Evolutionary conservation across 169 alveolate genomes (phyloP).

Genomic region (Plasmodium fragile): DNA sequence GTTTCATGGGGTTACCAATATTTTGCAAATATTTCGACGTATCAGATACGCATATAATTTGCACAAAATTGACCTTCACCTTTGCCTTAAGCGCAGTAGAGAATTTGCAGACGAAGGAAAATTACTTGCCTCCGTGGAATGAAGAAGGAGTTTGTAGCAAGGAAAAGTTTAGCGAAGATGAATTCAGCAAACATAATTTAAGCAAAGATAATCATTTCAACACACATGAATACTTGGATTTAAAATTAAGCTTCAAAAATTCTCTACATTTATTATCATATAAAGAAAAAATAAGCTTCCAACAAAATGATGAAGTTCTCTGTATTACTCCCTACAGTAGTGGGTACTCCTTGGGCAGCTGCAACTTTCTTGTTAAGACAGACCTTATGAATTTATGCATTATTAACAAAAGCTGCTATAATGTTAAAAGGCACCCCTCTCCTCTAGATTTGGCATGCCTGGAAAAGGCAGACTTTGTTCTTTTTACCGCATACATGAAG

Average conservation of each 20-base stretch:
- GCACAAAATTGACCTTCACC: constrained; percentile 42
- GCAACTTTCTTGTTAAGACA: constrained; percentile 27
- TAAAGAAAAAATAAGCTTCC: constrained; percentile 56
- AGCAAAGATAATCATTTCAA: not conserved
- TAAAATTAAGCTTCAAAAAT: constrained; percentile 28
- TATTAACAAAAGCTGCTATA: constrained; percentile 57
- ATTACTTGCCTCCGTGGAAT: constrained; percentile 44
- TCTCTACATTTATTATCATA: constrained; percentile 66
- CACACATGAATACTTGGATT: constrained; percentile 40
- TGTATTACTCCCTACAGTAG: constrained; percentile 42
- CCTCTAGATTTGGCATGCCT: constrained; percentile 24
- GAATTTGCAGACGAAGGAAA: constrained; percentile 49
- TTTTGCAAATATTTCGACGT: constrained; percentile 68
- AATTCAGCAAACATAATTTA: not conserved
- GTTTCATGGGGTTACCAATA: constrained; percentile 73
- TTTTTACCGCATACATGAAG: constrained; percentile 29
- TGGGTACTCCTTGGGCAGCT: constrained; percentile 67
- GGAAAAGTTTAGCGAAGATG: not conserved
- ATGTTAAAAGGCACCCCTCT: constrained; percentile 52
- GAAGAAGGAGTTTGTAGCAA: not conserved
- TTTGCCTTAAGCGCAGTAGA: constrained; percentile 56
- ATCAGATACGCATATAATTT: constrained; percentile 45
- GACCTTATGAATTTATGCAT: constrained; percentile 31
- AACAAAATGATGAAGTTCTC: constrained; percentile 26
- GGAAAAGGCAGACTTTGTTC: constrained; percentile 35